Conservation (phyloP, 2,329 filamentous ascomycete species). For the Metarhizium robertsii region DNA sequence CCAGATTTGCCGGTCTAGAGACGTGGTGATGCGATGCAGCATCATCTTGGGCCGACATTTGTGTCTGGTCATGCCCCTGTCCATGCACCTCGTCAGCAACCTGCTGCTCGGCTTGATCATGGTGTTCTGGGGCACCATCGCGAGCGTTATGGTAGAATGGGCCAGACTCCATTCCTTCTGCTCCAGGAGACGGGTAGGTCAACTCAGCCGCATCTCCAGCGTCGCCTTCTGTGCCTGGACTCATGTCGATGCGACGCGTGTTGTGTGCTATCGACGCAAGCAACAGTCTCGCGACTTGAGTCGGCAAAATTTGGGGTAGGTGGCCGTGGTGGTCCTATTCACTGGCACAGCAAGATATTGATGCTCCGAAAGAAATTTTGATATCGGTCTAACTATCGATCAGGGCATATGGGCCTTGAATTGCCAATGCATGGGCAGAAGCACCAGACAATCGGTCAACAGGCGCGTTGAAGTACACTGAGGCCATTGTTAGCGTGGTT, state of each 20-base stretch:
- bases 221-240: conserved; percentile 24
- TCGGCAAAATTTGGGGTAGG: background rate
- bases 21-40: conserved; percentile 31
- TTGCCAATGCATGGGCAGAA: background rate
- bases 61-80: conserved; percentile 21
- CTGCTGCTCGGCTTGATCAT: conserved; percentile 18
- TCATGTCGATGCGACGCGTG: conserved; percentile 16
- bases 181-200: conserved; percentile 37
- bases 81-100: conserved; percentile 18
- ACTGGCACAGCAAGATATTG: background rate
- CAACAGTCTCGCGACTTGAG: background rate
- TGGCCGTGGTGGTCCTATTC: background rate
- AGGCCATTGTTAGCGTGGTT: conserved; percentile 13
- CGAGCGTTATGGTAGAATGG: conserved; percentile 33
- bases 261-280: background rate
- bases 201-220: conserved; percentile 26
- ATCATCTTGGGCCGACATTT: conserved; percentile 22
- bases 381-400: background rate
- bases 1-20: conserved; percentile 35
- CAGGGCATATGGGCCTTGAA: background rate
- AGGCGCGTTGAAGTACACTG: conserved; percentile 8
- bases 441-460: conserved; percentile 5
- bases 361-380: background rate
- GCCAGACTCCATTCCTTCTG: conserved; percentile 32
- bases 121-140: conserved; percentile 22